Evolutionary conservation across 2,329 filamentous ascomycete genomes (phyloP).

Genomic region (Pseudocercospora pini-densiflorae): DNA sequence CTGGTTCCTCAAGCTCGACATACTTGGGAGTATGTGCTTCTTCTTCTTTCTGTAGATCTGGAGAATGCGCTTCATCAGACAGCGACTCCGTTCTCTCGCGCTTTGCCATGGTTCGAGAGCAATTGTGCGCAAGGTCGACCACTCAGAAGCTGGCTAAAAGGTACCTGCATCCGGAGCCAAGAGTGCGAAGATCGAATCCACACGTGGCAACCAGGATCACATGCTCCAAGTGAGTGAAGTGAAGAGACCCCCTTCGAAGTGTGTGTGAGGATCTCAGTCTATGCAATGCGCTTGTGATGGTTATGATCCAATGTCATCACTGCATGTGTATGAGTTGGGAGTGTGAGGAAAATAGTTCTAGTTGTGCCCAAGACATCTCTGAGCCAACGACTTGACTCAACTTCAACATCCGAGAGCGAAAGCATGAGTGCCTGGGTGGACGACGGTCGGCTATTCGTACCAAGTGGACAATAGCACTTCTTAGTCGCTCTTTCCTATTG

Average conservation of each 20-base stretch:
- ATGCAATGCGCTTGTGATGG: neutral
- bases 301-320: neutral
- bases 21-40: slow-evolving; percentile 46
- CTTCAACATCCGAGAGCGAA: neutral
- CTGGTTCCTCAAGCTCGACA: slow-evolving; percentile 58
- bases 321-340: neutral
- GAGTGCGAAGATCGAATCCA: neutral
- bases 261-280: neutral
- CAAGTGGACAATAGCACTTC: no score
- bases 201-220: slow-evolving; percentile 3
- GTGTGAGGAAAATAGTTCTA: no score
- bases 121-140: neutral
- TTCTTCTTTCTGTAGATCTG: slow-evolving; percentile 8
- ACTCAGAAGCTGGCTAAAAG: no score
- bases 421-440: neutral
- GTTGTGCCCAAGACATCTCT: neutral
- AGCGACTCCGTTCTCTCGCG: slow-evolving; percentile 14
- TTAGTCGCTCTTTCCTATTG: no score
- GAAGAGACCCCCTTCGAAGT: neutral
- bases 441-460: no score
- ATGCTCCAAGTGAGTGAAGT: slow-evolving; percentile 8
- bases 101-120: slow-evolving; percentile 18
- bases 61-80: slow-evolving; percentile 49
- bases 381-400: neutral
- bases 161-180: slow-evolving; percentile 1